A percentile compares a stretch with the other conserved stretches of the same genome.
Conservation (phyloP, 768 basidiomycete genomes). For the Lentinula aciculospora region DNA sequence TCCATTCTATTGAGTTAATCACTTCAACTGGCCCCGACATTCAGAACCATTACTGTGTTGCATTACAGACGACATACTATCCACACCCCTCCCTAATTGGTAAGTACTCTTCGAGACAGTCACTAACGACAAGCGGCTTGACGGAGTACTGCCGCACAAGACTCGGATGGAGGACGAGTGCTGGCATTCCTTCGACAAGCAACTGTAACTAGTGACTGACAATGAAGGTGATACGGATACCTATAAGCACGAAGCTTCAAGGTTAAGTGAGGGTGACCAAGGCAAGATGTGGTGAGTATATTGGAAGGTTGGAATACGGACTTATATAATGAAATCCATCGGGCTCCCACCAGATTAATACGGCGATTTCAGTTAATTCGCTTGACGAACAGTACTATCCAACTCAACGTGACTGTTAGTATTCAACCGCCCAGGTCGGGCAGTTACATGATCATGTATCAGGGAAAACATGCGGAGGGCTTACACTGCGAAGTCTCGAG, state of each 20-base stretch:
- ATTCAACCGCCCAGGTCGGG: not conserved
- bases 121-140: not conserved
- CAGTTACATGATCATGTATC: not conserved
- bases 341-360: too few relatives aligned
- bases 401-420: too few relatives aligned
- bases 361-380: not conserved
- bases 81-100: too few relatives aligned
- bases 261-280: not conserved
- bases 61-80: too few relatives aligned
- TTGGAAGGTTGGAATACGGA: not conserved
- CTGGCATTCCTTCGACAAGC: not conserved
- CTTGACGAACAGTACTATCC: not conserved
- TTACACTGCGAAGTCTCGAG: too few relatives aligned
- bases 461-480: not conserved
- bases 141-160: not conserved
- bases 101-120: conserved; percentile 1
- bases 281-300: not conserved
- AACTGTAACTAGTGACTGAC: not conserved
- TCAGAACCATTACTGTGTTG: too few relatives aligned
- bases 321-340: not conserved
- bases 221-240: not conserved
- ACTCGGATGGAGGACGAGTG: not conserved
- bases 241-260: not conserved
- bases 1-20: too few relatives aligned
- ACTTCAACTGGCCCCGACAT: too few relatives aligned